phyloP scores from a whole-genome alignment of 768 basidiomycete genomes.

The Lactarius pseudohatsudake region DNA sequence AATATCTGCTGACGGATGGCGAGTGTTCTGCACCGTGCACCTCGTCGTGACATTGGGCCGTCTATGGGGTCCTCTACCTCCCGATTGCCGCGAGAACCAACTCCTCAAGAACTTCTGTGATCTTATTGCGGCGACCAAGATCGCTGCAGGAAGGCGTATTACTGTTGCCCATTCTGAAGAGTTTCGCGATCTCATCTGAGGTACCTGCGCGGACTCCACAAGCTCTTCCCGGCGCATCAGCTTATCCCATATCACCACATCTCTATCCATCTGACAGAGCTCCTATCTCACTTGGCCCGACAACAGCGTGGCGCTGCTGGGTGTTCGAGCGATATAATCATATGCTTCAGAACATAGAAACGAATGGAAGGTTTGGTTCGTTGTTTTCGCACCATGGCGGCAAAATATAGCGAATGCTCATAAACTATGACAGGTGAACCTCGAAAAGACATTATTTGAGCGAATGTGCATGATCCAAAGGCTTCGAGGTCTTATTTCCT shows the following conservation, averaged over 20 bases:
- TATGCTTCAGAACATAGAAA: slow-evolving; percentile 35
- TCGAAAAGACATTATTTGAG: too few relatives aligned
- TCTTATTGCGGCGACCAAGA: background rate
- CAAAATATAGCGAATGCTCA: background rate
- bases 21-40: slow-evolving; percentile 15
- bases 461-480: too few relatives aligned
- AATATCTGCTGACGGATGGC: slow-evolving; percentile 33
- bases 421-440: too few relatives aligned
- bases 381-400: background rate
- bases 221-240: slow-evolving; percentile 32
- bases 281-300: slow-evolving; percentile 39
- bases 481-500: too few relatives aligned
- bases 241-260: slow-evolving; percentile 39
- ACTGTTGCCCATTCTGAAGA: background rate
- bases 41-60: background rate
- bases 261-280: slow-evolving; percentile 39
- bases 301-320: slow-evolving; percentile 40
- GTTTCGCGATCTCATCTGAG: slow-evolving; percentile 29
- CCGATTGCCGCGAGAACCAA: background rate
- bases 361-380: slow-evolving; percentile 39
- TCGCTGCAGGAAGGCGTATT: background rate
- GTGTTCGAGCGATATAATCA: slow-evolving; percentile 40
- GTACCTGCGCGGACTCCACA: slow-evolving; percentile 36
- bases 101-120: background rate
- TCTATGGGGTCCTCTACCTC: background rate